phyloP scores from a whole-genome alignment of 2,329 filamentous ascomycete genomes.

The Colletotrichum brevisporum region DNA sequence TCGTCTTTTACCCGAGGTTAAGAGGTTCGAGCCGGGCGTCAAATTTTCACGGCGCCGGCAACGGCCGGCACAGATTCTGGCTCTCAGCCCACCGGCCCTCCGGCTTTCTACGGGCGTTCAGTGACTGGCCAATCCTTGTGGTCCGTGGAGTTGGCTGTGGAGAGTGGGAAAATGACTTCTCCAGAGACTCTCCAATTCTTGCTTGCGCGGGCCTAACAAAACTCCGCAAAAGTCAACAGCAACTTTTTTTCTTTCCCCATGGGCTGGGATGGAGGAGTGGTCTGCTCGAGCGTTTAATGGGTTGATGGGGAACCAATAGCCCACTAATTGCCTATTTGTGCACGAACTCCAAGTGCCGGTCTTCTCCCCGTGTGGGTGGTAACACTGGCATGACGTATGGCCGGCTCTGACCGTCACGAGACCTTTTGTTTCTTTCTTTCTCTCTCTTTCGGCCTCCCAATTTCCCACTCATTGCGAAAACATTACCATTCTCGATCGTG shows the following conservation, averaged over 20 bases:
- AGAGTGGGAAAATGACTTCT: neutral
- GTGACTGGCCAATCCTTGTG: slow-evolving; percentile 4
- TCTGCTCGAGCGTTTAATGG: neutral
- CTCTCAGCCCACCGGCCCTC: neutral
- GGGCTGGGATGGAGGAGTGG: slow-evolving; percentile 7
- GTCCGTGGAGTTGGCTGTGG: neutral
- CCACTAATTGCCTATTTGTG: slow-evolving; percentile 6
- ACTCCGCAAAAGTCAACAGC: slow-evolving; percentile 26
- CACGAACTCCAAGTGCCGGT: slow-evolving; percentile 3
- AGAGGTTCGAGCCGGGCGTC: neutral
- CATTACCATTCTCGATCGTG: slow-evolving; percentile 5
- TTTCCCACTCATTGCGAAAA: slow-evolving; percentile 5
- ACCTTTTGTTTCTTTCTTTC: slow-evolving; percentile 1
- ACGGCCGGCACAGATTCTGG: neutral
- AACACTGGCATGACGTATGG: slow-evolving; percentile 29
- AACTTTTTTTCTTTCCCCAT: slow-evolving; percentile 21
- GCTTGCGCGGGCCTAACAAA: slow-evolving; percentile 2
- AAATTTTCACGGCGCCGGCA: neutral
- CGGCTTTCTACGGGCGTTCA: slow-evolving; percentile 1
- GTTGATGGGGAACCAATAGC: slow-evolving; percentile 15
- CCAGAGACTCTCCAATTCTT: slow-evolving; percentile 5
- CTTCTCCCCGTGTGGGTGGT: slow-evolving; percentile 14
- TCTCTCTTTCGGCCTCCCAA: no score
- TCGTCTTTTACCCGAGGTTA: neutral
- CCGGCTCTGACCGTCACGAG: slow-evolving; percentile 14